Evolutionary conservation across 345 rosid genomes (phyloP), one percentile per base, ranked within the genome.

Genomic region (Aethionema arabicum): DNA sequence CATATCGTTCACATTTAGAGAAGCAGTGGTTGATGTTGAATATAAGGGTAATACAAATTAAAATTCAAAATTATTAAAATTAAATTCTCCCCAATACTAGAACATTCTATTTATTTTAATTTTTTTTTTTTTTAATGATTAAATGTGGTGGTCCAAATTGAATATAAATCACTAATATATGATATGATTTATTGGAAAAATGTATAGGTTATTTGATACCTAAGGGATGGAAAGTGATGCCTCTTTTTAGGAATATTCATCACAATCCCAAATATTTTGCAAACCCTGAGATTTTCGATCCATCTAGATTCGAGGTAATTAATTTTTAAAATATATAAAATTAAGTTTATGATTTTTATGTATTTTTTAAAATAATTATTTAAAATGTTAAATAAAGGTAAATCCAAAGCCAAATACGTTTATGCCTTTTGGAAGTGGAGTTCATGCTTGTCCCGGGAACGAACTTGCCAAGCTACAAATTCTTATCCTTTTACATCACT

Each of bases 151-250:
- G 71, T 65, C 75, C 76, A 65, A 54, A 21, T 50, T 16, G 42
- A 64, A 64, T 70, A 36, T 15, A 63, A 50, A 30, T 49, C 74
- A 70, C 42, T 49, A 63, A 50, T 56, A 14, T 32, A 49, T 64
- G 2, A 37, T 21, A 21, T 1, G 2, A 21, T 21, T 39, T 14
- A 16, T 32, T 62, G 55, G 56, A 61, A 53, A 67, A 21, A 68
- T 66, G 32, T 50, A 10, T 70, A 93, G 99, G 99, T 33, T 83
- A 81, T 70, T 74, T 79, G 54, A 93, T 93, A 66, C 99, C 99
- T 15, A 90, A 84, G 60, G 99, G 99, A 38, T 93, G 99, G 99
- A 93, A 93, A 75, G 99, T 93, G 72, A 81, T 93, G 97, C 99
- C 99, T 63, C 57, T 89, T 48, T 93, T 93, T 79, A 79, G 99